phyloP scores from a whole-genome alignment of 306 rosid genomes.

The Hylodesmum podocarpum region DNA sequence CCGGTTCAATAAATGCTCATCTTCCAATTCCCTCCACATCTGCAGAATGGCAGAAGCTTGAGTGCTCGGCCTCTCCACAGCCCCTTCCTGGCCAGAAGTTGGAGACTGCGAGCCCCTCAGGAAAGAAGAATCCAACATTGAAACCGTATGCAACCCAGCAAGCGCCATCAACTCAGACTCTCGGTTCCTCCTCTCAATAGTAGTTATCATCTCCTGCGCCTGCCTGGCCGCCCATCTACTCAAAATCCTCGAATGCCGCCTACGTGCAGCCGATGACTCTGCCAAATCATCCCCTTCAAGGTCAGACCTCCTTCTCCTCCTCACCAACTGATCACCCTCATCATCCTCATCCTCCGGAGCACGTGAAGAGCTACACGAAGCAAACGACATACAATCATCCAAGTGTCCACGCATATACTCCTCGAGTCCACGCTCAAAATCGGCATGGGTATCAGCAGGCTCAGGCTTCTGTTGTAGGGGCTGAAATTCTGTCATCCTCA shows the following conservation, averaged over 20 bases:
- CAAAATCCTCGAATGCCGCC: constrained; percentile 87
- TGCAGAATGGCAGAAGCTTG: constrained; percentile 89
- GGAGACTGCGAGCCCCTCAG: constrained; percentile 94
- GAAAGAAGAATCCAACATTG: constrained; percentile 93
- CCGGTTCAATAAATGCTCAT: constrained; percentile 81
- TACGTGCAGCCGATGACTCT: constrained; percentile 82
- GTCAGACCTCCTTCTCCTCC: constrained; percentile 95
- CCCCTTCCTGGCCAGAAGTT: constrained; percentile 79
- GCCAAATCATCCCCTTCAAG: constrained; percentile 95
- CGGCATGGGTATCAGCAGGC: constrained; percentile 70
- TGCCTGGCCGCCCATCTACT: constrained; percentile 97
- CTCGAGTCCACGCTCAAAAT: constrained; percentile 85
- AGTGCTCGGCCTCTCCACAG: constrained; percentile 89
- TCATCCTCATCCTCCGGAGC: constrained; percentile 79
- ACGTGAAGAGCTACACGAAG: constrained; percentile 87
- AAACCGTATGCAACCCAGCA: constrained; percentile 91
- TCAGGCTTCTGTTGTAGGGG: constrained; percentile 94
- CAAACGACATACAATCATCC: constrained; percentile 96
- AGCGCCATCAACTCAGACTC: constrained; percentile 98
- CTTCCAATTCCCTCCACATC: constrained; percentile 99
- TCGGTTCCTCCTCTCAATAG: constrained; percentile 94
- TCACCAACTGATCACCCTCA: constrained; percentile 83
- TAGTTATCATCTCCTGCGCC: constrained; percentile 99
- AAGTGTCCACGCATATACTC: constrained; percentile 92
- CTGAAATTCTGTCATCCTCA: constrained; percentile 85